Base-by-base conservation (phyloP, 192 early-diverging fungal species). In the Haplosporangium gracile region DNA sequence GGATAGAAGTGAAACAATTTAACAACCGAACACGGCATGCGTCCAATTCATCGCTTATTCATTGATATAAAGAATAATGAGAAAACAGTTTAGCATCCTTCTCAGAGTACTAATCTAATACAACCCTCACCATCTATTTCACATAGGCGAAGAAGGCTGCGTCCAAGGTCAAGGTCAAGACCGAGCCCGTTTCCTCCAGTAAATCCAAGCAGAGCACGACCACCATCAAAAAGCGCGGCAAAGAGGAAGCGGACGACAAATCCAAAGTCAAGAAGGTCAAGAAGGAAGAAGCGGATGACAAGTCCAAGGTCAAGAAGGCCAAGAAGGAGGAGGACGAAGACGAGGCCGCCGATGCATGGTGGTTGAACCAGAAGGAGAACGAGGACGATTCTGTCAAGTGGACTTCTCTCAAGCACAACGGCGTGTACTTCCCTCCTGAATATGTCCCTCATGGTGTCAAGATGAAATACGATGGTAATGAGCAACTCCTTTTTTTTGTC, bases 401-500 rank as follows among this genome's bases (percentile, higher is more conserved):
- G 98, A 92, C 87, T 24, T 95, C 96, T 5, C 89, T 99, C 34
- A 90, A 93, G 75, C 98, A 99, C 83, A 92, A 91, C 53, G 98
- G 98, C 32, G 96, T 97, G 1, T 82, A 93, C 34, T 99, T 99
- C 70, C 96, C 98, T 60, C 98, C 98, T 1, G 91, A 92, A 8
- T 99, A 99, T 88, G 94, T 89, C 53, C 96, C 97, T 18, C 98
- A 98, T 87, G 95, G 95, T 29, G 82, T 98, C 43, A 95, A 96
- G 82, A 95, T 99, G 91, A 88, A 92, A 63, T 99, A 99, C 80
- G 88, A 97, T 82, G 96, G 96, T 90, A 85, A 81, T 32, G 40
- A 51, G 70, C 77, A 10, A 15, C 6, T n/a, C 55, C 24, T 57
- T 57, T 7, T 1, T 1, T 1, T 26, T 57, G 49, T 5, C 5